A percentile compares a stretch with the other conserved stretches of the same genome.
Evolutionary conservation across 2,329 filamentous ascomycete species (phyloP).

Genomic region (Hypoxylon sp.): DNA sequence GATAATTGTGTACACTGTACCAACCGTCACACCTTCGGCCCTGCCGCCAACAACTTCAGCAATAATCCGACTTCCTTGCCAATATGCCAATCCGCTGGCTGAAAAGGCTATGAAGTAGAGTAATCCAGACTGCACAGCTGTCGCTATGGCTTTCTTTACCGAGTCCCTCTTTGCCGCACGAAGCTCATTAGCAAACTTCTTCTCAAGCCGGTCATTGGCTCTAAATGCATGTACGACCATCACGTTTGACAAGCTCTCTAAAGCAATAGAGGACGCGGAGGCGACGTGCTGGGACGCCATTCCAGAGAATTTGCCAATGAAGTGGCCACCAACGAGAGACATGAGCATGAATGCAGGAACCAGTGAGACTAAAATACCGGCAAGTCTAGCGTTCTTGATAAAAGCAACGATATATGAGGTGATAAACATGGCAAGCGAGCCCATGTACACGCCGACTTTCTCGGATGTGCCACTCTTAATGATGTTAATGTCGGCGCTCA

Average conservation of each 20-base stretch:
- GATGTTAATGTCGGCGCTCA: conserved; percentile 70
- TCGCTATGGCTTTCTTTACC: conserved; percentile 67
- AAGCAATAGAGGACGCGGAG: conserved; percentile 66
- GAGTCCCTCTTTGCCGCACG: conserved; percentile 60
- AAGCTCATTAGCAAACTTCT: conserved; percentile 63
- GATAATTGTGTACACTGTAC: conserved; percentile 72
- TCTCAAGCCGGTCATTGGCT: conserved; percentile 64
- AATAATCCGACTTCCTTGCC: conserved; percentile 68
- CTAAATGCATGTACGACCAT: conserved; percentile 68
- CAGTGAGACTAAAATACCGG: conserved; percentile 68
- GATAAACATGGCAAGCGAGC: conserved; percentile 69
- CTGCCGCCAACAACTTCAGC: conserved; percentile 55
- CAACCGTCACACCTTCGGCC: conserved; percentile 55
- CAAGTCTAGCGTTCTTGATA: conserved; percentile 68
- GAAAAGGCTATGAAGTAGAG: conserved; percentile 75
- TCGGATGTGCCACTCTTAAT: conserved; percentile 72
- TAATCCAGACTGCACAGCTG: conserved; percentile 70
- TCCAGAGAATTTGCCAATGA: conserved; percentile 59
- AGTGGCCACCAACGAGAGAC: conserved; percentile 64
- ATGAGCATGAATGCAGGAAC: conserved; percentile 69
- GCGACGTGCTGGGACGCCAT: conserved; percentile 61
- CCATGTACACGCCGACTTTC: conserved; percentile 71
- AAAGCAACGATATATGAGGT: conserved; percentile 72
- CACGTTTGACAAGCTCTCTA: conserved; percentile 66
- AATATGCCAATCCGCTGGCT: conserved; percentile 74